Evolutionary conservation across 2,329 filamentous ascomycete genomes (phyloP), one percentile per base, ranked within the genome.

Genomic region (Raffaelea albimanens): DNA sequence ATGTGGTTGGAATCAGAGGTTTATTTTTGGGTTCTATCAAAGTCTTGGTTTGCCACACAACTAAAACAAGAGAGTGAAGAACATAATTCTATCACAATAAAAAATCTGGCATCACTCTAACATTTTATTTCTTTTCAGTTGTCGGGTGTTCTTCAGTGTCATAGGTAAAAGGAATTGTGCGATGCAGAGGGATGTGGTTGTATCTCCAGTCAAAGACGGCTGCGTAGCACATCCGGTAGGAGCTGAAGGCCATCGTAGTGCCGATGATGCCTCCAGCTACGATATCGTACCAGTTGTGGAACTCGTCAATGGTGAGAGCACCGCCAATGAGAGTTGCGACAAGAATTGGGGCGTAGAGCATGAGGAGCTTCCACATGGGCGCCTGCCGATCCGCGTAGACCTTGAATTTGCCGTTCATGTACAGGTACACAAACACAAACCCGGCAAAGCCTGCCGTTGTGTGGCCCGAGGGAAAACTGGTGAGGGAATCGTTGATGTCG

Each of bases 321-420:
- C 83, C 83, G 1, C 75, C 82, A 40, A 88, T 85, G 2, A 88
- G 67, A 3, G 70, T 71, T 0, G 83, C 83, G 3, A 78, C 81
- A 0, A 88, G 75, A 3, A 88, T 64, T 0, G 85, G 84, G 0
- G 77, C 72, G 56, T 83, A 84, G 21, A 79, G 67, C 16, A 70
- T 73, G 29, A 83, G 68, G 13, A 87, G 64, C 65, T 87, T 87
- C 84, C 83, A 87, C 73, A 86, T 79, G 13, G 79, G 70, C 0
- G 84, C 78, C 58, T 87, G 83, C 60, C 84, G 83, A 67, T 86
- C 83, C 53, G 76, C 68, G 56, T 81, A 87, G 48, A 87, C 75
- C 70, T 87, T 88, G 54, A 89, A 72, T 67, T 88, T 88, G 43
- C 82, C 84, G 61, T 88, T 88, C 40, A 89, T 75, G 66, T 87